These are phyloP conservation scores for Hylodesmum podocarpum DNA, from an alignment of 306 rosid species.

Conservation along the genomic window DNA sequence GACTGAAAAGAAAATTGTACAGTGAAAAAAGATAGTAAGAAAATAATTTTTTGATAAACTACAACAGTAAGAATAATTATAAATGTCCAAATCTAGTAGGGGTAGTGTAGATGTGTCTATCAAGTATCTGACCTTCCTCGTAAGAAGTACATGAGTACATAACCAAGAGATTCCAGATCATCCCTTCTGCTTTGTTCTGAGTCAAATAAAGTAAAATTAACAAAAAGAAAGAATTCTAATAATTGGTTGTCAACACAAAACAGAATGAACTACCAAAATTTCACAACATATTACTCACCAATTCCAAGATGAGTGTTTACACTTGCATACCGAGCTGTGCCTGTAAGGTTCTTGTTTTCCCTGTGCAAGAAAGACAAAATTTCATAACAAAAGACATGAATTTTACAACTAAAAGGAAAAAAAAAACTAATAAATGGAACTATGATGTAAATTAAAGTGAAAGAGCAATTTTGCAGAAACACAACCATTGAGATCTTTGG, in stretches of 20 bases:
- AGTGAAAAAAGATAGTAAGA: conserved; percentile 21
- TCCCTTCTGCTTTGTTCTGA: conserved; percentile 99
- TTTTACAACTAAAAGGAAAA: too few relatives aligned
- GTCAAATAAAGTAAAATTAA: conserved; percentile 31
- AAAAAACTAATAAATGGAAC: neutral
- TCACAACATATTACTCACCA: conserved; percentile 59
- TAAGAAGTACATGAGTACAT: conserved; percentile 95
- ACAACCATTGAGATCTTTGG: neutral
- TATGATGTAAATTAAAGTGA: neutral
- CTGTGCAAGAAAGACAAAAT: conserved; percentile 41
- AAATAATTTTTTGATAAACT: neutral
- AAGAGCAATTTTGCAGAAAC: neutral
- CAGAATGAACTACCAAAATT: conserved; percentile 14
- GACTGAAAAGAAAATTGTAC: conserved; percentile 54
- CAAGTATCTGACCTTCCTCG: conserved; percentile 85
- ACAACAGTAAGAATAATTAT: conserved; percentile 8
- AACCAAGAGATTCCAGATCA: conserved; percentile 99
- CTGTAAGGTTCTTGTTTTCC: conserved; percentile 99
- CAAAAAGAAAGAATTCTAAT: neutral
- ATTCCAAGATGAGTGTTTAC: conserved; percentile 98
- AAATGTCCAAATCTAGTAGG: conserved; percentile 31
- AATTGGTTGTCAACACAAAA: conserved; percentile 21
- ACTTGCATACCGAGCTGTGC: conserved; percentile 99
- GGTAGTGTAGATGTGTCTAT: conserved; percentile 17
- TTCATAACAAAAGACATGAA: neutral